Evolutionary conservation across 176 grass and related monocot species (phyloP), one percentile per base, ranked within the genome.

Genomic region (Oryza glumipatula): DNA sequence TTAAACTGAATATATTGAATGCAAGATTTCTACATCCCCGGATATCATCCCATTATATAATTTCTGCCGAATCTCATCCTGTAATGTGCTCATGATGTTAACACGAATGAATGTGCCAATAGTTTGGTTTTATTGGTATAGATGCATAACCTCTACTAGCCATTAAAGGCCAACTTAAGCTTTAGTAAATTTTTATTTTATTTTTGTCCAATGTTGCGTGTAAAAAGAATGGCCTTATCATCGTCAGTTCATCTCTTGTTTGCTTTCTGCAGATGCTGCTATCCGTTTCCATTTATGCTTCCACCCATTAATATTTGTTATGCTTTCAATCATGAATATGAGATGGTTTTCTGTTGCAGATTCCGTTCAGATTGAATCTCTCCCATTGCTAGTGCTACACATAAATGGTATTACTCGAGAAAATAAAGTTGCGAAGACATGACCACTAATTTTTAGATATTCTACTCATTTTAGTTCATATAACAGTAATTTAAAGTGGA

Each of bases 211-310:
- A 66, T 83, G 45, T 65, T 4, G 43, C 63, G 5, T 65, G 68
- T 39, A 51, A 76, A 76, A 77, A 78, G 77, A 78, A 61, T 60
- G 47, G 46, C 76, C 28, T 68, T 84, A 68, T 21, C 46, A 80
- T 36, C 71, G 14, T 60, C 36, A 38, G 36, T 23, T 28, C 22
- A 17, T 22, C 71, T 22, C 71, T 76, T 79, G 51, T 63, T 72
- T 85, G 17, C 51, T 64, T 85, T 33, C 7, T n/a, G 3, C 49
- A 64, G 58, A 44, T 80, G 76, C 77, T 80, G 14, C 43, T 80
- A 22, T 38, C 52, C 17, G 58, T 65, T 21, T 43, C 15, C 60
- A 46, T 28, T 17, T 10, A 24, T 6, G 48, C 49, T 72, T 82
- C 23, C 32, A 23, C 56, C 70, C 19, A 14, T 70, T 7, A 70